Evolutionary conservation across 2,329 filamentous ascomycete genomes (phyloP), one percentile per base, ranked within the genome.

Genomic region (Curvularia spicifera): DNA sequence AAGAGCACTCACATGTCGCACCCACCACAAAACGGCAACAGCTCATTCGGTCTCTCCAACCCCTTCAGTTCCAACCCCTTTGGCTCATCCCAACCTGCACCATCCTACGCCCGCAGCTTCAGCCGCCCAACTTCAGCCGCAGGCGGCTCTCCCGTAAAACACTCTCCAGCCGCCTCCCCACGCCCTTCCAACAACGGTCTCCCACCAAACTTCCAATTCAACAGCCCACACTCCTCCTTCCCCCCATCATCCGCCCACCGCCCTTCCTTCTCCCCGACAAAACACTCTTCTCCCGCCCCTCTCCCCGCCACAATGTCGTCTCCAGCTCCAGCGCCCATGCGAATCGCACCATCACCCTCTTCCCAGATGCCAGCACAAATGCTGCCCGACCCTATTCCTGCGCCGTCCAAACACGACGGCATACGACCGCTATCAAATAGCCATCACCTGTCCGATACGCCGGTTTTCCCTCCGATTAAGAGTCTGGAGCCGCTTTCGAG

Each of bases 401-500:
- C 81, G 3, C 81, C 81, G 2, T 78, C 75, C n/a, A 83, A 83
- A 63, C 80, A 82, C 51, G 74, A 77, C 68, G 76, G 33, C 59
- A 75, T 55, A 58, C 72, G 63, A 9, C 73, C 75, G 1, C 45
- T 67, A 5, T 72, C 71, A 3, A 31, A 18, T n/a, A 74, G 70
- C 37, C 74, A 76, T n/a, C 68, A 68, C 20, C 63, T 75, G 46
- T 68, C 67, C 3, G 72, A 76, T 50, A 73, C 69, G 9, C 78
- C 83, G 0, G 80, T 88, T 24, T 76, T 89, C 2, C 87, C 87
- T 5, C 87, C 87, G 0, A 74, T 82, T 2, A 81, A 85, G 40
- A 79, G 84, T 1, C 71, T 90, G 47, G 83, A 85, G 9, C 87
- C 87, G 0, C 85, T 82, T 42, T 82, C 84, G 2, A 81, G 81